These are phyloP conservation scores for Basipetospora chlamydospora DNA, from an alignment of 2,329 filamentous ascomycete species.

Conservation along the genomic window DNA sequence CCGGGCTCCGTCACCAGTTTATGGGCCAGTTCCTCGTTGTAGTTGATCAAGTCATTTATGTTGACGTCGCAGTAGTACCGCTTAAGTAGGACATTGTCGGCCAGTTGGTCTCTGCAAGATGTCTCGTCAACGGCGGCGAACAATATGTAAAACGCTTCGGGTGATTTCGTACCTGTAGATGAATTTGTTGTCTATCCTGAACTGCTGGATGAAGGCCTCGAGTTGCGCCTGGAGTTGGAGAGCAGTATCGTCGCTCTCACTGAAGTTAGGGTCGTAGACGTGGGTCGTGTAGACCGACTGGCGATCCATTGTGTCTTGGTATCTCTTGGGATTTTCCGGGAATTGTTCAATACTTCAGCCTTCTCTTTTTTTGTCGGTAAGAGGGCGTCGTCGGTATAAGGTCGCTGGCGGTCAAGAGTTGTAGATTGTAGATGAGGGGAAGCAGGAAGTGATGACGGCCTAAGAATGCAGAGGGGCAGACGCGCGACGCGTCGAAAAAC, in stretches of 20 bases:
- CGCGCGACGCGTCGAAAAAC: slow-evolving; percentile 8
- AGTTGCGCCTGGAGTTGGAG: slow-evolving; percentile 64
- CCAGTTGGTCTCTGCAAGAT: slow-evolving; percentile 68
- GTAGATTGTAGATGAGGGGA: too few relatives aligned
- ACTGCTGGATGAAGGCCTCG: slow-evolving; percentile 83
- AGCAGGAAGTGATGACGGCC: too few relatives aligned
- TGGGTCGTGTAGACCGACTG: slow-evolving; percentile 77
- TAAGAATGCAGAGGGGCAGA: slow-evolving; percentile 6
- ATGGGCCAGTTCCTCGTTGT: slow-evolving; percentile 89
- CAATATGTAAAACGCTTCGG: too few relatives aligned
- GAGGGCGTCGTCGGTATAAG: too few relatives aligned
- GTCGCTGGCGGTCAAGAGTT: too few relatives aligned
- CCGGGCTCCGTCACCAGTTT: slow-evolving; percentile 77
- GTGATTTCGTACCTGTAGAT: slow-evolving; percentile 67
- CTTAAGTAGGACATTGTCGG: slow-evolving; percentile 86
- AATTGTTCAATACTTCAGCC: too few relatives aligned
- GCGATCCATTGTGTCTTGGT: slow-evolving; percentile 52
- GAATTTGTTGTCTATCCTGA: slow-evolving; percentile 85
- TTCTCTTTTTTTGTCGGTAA: too few relatives aligned
- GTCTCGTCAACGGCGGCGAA: too few relatives aligned
- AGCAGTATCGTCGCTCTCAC: slow-evolving; percentile 53
- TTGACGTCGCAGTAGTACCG: slow-evolving; percentile 95
- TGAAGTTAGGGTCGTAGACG: slow-evolving; percentile 56
- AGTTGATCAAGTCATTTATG: slow-evolving; percentile 87
- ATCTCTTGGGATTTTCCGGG: too few relatives aligned